Evolutionary conservation across 75 land plant genomes (phyloP).

Genomic region (Selaginella tamariscina): DNA sequence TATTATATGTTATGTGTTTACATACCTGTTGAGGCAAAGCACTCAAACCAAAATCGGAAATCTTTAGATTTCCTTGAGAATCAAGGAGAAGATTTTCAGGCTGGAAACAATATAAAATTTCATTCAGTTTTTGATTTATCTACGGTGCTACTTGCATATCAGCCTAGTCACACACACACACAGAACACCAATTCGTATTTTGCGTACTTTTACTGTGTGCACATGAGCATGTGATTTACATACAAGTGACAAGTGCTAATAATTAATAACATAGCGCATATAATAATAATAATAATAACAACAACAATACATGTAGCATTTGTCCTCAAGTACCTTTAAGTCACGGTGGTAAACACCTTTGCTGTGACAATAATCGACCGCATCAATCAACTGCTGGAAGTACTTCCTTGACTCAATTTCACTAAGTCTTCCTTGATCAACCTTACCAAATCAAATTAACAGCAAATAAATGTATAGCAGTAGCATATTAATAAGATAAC

Average conservation of each 20-base stretch:
- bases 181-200: too few relatives aligned
- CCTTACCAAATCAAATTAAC: too few relatives aligned
- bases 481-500: too few relatives aligned
- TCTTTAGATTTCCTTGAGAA: conserved; percentile 69
- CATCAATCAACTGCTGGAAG: background rate
- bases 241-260: too few relatives aligned
- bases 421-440: background rate
- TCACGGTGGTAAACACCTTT: background rate
- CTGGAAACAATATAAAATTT: conserved; percentile 24
- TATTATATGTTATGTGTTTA: background rate
- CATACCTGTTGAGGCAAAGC: conserved; percentile 58
- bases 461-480: too few relatives aligned
- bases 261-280: too few relatives aligned
- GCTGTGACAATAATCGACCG: background rate
- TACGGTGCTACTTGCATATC: too few relatives aligned
- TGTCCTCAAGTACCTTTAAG: background rate
- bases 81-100: conserved; percentile 82
- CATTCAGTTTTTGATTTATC: too few relatives aligned
- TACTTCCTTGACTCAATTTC: background rate
- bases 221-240: too few relatives aligned
- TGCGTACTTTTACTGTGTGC: too few relatives aligned
- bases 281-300: background rate
- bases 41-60: conserved; percentile 84
- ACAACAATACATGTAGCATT: background rate
- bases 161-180: too few relatives aligned